Evolutionary conservation across 345 rosid species (phyloP).

Genomic region (Populus nigra): DNA sequence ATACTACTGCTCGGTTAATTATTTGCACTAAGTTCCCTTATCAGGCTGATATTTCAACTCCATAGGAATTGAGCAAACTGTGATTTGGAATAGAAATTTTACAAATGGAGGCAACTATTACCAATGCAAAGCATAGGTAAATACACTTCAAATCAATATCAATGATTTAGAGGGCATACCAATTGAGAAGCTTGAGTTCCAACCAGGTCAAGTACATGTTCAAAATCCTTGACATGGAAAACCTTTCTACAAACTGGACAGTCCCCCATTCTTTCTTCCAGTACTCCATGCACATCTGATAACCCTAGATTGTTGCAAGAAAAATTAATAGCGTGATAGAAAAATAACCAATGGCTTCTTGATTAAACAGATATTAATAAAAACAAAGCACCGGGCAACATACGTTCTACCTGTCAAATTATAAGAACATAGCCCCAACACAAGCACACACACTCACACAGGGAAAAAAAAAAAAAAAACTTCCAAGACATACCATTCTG

Average conservation of each 20-base stretch:
- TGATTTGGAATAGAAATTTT: not conserved
- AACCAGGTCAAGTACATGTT: constrained; percentile 73
- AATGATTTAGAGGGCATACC: constrained; percentile 38
- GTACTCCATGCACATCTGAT: constrained; percentile 29
- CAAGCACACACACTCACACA: not conserved
- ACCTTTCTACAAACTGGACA: constrained; percentile 91
- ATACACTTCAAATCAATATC: not conserved
- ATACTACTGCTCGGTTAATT: not conserved
- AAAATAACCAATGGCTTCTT: not conserved
- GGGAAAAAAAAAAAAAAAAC: not conserved
- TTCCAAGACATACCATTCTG: constrained; percentile 40
- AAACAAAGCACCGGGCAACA: not conserved
- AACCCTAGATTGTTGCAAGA: constrained; percentile 1
- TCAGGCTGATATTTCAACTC: not conserved
- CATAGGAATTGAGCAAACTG: not conserved
- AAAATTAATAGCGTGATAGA: constrained; percentile 1
- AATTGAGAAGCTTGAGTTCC: constrained; percentile 43
- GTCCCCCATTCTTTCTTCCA: constrained; percentile 47
- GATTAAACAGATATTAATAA: not conserved
- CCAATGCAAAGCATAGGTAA: not conserved
- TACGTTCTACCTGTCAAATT: not conserved
- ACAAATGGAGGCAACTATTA: not conserved
- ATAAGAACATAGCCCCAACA: not conserved
- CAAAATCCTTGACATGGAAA: constrained; percentile 67
- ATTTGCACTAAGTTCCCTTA: not conserved